These are phyloP conservation scores for Clavispora fructus DNA, from an alignment of 805 yeast species.

Conservation along the genomic window DNA sequence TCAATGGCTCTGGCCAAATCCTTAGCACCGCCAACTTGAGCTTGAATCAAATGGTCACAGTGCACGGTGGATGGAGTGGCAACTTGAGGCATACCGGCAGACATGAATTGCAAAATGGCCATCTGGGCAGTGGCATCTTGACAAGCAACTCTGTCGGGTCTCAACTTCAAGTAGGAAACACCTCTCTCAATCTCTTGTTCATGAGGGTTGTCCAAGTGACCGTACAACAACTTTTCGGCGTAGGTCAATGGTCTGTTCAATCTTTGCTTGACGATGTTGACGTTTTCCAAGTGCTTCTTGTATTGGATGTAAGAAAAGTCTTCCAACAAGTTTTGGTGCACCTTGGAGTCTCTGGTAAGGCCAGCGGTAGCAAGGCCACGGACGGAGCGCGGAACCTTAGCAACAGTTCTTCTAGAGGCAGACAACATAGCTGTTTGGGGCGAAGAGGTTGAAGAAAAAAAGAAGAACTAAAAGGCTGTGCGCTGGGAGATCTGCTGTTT, in stretches of 20 bases:
- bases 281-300: constrained; percentile 84
- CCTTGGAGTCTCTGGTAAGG: constrained; percentile 18
- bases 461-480: constrained; percentile 2
- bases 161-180: constrained; percentile 81
- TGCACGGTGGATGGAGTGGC: constrained; percentile 96
- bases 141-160: constrained; percentile 98
- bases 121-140: constrained; percentile 99
- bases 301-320: constrained; percentile 83
- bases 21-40: constrained; percentile 82
- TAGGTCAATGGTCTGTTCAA: constrained; percentile 85
- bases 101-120: constrained; percentile 96
- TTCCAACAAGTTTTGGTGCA: constrained; percentile 70
- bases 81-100: constrained; percentile 86
- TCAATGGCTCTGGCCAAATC: constrained; percentile 85
- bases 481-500: constrained; percentile 4
- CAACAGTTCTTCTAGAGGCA: constrained; percentile 33
- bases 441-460: constrained; percentile 1
- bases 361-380: constrained; percentile 20
- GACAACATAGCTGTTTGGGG: constrained; percentile 31
- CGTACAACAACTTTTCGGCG: constrained; percentile 92
- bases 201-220: constrained; percentile 91
- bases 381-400: constrained; percentile 15
- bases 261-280: constrained; percentile 77
- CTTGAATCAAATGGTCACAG: constrained; percentile 97
- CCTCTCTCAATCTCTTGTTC: constrained; percentile 84